Evolutionary conservation across 2,329 filamentous ascomycete genomes (phyloP), one percentile per base, ranked within the genome.

Genomic region (Stylonectria norvegica): DNA sequence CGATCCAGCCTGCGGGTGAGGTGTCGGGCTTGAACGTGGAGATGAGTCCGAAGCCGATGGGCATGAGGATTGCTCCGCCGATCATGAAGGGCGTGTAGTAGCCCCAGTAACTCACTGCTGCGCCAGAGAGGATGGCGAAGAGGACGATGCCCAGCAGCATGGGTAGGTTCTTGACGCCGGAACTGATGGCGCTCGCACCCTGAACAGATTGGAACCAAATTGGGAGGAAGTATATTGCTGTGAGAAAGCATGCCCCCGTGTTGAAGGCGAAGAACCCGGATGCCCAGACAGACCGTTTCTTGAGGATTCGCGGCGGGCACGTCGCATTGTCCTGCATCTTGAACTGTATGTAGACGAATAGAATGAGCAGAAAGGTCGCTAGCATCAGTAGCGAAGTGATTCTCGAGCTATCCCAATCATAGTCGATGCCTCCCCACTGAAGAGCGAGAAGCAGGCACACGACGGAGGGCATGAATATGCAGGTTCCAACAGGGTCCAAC

Each of bases 391-490:
- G 50, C 17, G 49, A 55, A 1, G 53, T 55, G 12, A 60, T 53
- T 15, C 25, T 45, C 14, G 42, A 50, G 37, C 48, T 44, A 34
- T 33, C 47, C 59, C 53, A 62, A 4, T 48, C 41, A 29, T 68
- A 67, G 36, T 59, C 62, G 20, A 56, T 57, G 6, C 67, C 69
- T 18, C 69, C 69, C 70, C 70, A 76, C 42, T 75, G 71, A 5
- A 78, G 58, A n/a, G 72, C 72, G 1, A 77, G 59, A 0, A 76
- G 52, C 14, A 75, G 60, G 45, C 69, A 75, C 15, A 74, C 56
- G 6, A 73, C 61, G 11, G 66, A 54, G 0, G 60, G 60, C 50
- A 61, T 55, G 20, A 65, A 62, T 4, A 65, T 48, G 11, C 44
- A 40, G 3, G 57, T 60, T 8, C 62, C 62, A 5, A 63, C 43